Base-by-base conservation (phyloP, 257 asterid species). In the Solanum pinnatisectum region DNA sequence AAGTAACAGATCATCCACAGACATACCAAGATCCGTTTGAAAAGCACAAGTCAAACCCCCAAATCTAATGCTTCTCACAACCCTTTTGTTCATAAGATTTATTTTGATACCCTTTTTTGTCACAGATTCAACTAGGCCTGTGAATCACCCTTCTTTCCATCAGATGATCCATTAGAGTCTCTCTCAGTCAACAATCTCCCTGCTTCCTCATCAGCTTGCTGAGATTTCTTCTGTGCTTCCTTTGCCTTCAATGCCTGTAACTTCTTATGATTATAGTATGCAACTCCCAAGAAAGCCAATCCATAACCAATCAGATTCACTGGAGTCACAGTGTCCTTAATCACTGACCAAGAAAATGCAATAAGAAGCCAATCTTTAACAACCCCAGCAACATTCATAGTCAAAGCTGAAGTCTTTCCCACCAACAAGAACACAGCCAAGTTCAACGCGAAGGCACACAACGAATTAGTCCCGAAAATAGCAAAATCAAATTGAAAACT, bases 301-400 rank as follows among this genome's bases (percentile, higher is more conserved):
- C 89, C 91, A 39, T 89, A 87, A 2, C 89, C 91, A 73, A 60
- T 49, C 25, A 89, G 65, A 42, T 89, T 89, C 52, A 89, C 56
- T n/a, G 91, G 86, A 22, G 91, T 89, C 63, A 89, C 91, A 16
- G 88, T 87, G 6, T 89, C 91, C 72, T 83, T 89, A 42, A 89
- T 89, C 42, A 89, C 89, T 8, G 91, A 87, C 91, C 91, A 89
- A 5, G 89, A 89, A 86, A 89, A 89, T 10, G 88, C 89, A 68
- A 89, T 89, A 40, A 89, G 88, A 23, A 89, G 59, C 91, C 91
- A 89, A 60, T 89, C 89, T 42, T 89, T 89, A 10, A 89, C 91
- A 32, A 89, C 91, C 39, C 91, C 91, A n/a, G 91, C 91, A 37
- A 89, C 91, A 71, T 89, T 89, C 91, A 89, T 87, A 39, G 91